Conservation (phyloP, 2,329 filamentous ascomycete species). For the Penicillium brasilianum region DNA sequence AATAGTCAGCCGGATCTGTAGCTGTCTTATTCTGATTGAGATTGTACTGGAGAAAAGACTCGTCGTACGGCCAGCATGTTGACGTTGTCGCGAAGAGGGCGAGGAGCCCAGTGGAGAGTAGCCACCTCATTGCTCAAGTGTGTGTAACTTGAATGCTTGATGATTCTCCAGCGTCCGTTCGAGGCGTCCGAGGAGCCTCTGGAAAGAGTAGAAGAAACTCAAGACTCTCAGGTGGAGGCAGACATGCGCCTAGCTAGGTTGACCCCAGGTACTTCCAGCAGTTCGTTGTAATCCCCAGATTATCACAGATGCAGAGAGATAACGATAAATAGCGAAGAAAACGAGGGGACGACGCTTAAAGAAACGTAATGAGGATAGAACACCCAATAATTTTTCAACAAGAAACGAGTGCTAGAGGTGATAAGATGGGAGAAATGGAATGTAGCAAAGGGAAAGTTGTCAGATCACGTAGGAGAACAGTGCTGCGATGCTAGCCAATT, state of each 20-base stretch:
- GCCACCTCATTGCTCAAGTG: constrained; percentile 39
- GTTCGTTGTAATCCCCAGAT: neutral
- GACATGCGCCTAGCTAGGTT: neutral
- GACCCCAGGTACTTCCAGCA: neutral
- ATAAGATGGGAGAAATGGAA: constrained; percentile 9
- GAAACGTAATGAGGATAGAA: constrained; percentile 3
- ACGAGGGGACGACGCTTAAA: constrained; percentile 18
- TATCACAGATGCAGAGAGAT: neutral
- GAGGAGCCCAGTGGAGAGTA: constrained; percentile 34
- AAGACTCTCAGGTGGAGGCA: neutral
- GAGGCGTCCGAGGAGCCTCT: neutral
- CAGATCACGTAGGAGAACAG: constrained; percentile 7
- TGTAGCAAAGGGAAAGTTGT: constrained; percentile 7
- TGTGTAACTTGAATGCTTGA: neutral
- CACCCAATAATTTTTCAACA: neutral
- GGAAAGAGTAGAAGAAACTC: neutral
- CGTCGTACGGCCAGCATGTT: constrained; percentile 54
- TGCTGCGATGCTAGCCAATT: constrained; percentile 5
- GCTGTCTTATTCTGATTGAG: constrained; percentile 65
- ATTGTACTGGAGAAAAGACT: constrained; percentile 60
- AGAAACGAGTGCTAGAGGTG: constrained; percentile 8
- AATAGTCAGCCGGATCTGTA: constrained; percentile 61
- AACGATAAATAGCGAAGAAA: constrained; percentile 14
- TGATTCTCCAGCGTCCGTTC: constrained; percentile 5
- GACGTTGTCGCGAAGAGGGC: constrained; percentile 38